These are phyloP conservation scores for Lasiodiplodia hormozganensis DNA, from an alignment of 2,329 filamentous ascomycete genomes.

Conservation along the genomic window DNA sequence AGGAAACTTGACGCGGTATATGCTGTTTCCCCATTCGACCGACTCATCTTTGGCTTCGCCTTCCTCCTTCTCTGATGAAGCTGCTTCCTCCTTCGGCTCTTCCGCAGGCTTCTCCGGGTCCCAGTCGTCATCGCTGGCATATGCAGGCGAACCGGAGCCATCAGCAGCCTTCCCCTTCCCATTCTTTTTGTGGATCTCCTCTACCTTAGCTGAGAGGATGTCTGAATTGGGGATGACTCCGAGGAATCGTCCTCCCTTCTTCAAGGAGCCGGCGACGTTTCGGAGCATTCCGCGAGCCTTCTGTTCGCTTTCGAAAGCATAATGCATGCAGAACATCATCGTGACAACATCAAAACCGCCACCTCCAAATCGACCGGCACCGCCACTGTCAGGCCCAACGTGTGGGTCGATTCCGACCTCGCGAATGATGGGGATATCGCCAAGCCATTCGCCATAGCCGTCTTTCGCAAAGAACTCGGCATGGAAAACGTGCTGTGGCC, in stretches of 20 bases:
- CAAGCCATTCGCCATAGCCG: conserved; percentile 86
- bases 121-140: conserved; percentile 48
- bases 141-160: conserved; percentile 7
- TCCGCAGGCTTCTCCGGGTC: conserved; percentile 53
- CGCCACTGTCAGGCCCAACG: conserved; percentile 61
- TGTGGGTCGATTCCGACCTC: conserved; percentile 87
- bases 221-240: conserved; percentile 98
- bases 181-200: conserved; percentile 70
- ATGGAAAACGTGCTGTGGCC: conserved; percentile 71
- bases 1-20: conserved; percentile 90
- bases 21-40: conserved; percentile 89
- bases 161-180: conserved; percentile 46
- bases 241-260: conserved; percentile 93
- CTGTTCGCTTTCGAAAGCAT: conserved; percentile 91
- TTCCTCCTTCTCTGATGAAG: conserved; percentile 38
- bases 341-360: conserved; percentile 92
- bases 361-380: conserved; percentile 70
- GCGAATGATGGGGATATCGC: conserved; percentile 78
- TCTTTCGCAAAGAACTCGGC: conserved; percentile 90
- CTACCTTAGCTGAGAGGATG: conserved; percentile 80
- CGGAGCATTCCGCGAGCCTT: conserved; percentile 91
- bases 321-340: conserved; percentile 99
- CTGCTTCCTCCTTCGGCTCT: conserved; percentile 43
- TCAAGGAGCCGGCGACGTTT: conserved; percentile 88
- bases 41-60: conserved; percentile 55